Conservation (phyloP, 805 yeast species). For the Sugiyamaella chiloensis region DNA sequence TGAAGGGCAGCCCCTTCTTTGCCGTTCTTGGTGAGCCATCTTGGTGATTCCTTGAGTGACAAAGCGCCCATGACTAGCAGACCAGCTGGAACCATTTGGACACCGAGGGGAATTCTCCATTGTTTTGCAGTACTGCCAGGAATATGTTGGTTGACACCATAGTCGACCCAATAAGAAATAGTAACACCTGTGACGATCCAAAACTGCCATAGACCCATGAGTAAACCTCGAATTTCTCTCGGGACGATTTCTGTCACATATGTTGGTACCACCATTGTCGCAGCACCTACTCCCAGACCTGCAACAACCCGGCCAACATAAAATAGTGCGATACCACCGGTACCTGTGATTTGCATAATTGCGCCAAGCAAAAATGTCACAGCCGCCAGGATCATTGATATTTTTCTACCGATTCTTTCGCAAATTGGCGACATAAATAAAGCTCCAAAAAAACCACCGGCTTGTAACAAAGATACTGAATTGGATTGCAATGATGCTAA, state of each 20-base stretch:
- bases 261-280: conserved; percentile 50
- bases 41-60: conserved; percentile 40
- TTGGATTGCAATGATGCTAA: conserved; percentile 13
- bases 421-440: conserved; percentile 16
- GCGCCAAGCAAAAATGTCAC: conserved; percentile 33
- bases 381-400: conserved; percentile 49
- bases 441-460: conserved; percentile 23
- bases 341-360: conserved; percentile 39
- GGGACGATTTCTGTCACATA: conserved; percentile 47
- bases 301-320: conserved; percentile 52
- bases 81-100: conserved; percentile 55
- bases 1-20: conserved; percentile 46
- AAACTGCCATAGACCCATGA: conserved; percentile 36
- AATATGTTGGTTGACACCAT: conserved; percentile 49
- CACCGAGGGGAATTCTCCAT: conserved; percentile 63
- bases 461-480: conserved; percentile 18
- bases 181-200: conserved; percentile 33
- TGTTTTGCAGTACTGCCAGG: conserved; percentile 34
- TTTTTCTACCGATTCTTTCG: conserved; percentile 15
- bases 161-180: conserved; percentile 42
- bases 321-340: conserved; percentile 39
- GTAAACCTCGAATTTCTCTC: conserved; percentile 26
- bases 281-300: conserved; percentile 54
- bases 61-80: conserved; percentile 44
- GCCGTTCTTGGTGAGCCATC: conserved; percentile 47